These are phyloP conservation scores for Neurospora africana DNA, from an alignment of 495 filamentous ascomycete genomes.

Conservation along the genomic window DNA sequence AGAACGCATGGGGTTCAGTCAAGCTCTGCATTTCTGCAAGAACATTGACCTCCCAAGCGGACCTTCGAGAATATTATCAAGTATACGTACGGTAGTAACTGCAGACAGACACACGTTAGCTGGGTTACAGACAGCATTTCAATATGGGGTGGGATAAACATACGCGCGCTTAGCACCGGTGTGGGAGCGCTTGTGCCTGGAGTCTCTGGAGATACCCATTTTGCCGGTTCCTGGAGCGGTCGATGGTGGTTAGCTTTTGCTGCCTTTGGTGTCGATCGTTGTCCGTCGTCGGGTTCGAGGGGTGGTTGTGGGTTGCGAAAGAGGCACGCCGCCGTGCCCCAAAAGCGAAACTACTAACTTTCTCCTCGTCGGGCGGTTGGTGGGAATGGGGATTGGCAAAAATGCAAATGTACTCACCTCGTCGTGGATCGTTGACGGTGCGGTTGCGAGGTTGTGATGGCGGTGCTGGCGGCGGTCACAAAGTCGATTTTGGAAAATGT, in stretches of 20 bases:
- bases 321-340: not conserved
- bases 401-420: conserved; percentile 7
- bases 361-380: not conserved
- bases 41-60: conserved; percentile 29
- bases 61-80: conserved; percentile 38
- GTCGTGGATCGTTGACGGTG: conserved; percentile 16
- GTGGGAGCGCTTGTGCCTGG: conserved; percentile 96
- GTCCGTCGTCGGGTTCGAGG: not conserved
- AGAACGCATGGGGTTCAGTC: conserved; percentile 44
- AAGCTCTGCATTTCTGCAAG: conserved; percentile 3
- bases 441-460: conserved; percentile 12
- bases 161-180: conserved; percentile 87
- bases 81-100: conserved; percentile 29
- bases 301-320: not conserved
- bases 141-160: conserved; percentile 7
- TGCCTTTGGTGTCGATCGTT: conserved; percentile 1
- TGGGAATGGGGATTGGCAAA: not conserved
- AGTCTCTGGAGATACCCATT: conserved; percentile 99
- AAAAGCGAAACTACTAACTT: not conserved
- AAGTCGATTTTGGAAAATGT: conserved; percentile 24
- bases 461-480: not conserved
- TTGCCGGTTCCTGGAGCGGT: conserved; percentile 31
- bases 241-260: conserved; percentile 8
- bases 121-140: not conserved
- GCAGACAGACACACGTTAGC: conserved; percentile 15